A percentile compares a stretch with the other conserved stretches of the same genome.
phyloP scores from a whole-genome alignment of 164 flowering plant genomes.

The Piper betle region DNA sequence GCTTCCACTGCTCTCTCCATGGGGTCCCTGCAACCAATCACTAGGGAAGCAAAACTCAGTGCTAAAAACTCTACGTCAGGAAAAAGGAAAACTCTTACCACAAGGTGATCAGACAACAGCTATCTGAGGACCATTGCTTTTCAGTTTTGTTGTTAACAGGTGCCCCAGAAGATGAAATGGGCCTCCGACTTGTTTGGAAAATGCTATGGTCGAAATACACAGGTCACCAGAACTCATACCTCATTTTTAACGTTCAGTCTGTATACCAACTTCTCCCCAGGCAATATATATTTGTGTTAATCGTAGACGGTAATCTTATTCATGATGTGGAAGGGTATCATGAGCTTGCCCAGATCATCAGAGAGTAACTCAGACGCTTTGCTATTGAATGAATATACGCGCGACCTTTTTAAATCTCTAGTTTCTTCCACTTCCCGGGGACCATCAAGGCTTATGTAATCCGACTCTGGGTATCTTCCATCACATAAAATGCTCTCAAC shows the following conservation, averaged over 20 bases:
- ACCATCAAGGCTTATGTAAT: slow-evolving; percentile 54
- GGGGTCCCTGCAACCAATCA: background rate
- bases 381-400: slow-evolving; percentile 8
- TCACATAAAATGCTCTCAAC: slow-evolving; percentile 19
- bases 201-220: background rate
- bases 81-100: slow-evolving; percentile 56
- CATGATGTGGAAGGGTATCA: slow-evolving; percentile 36
- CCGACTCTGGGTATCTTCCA: slow-evolving; percentile 31
- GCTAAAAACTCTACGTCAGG: slow-evolving; percentile 48
- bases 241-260: background rate
- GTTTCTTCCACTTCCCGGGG: slow-evolving; percentile 34
- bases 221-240: background rate
- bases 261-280: too few relatives aligned
- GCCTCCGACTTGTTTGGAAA: background rate
- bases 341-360: slow-evolving; percentile 34
- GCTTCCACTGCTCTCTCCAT: background rate
- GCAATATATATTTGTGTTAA: too few relatives aligned
- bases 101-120: background rate
- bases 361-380: slow-evolving; percentile 11
- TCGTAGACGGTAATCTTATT: background rate
- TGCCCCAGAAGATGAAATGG: background rate
- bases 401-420: slow-evolving; percentile 6
- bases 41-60: slow-evolving; percentile 6
- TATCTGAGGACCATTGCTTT: background rate
- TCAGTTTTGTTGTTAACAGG: background rate